phyloP scores from a whole-genome alignment of 495 filamentous ascomycete species.

The Immersiella caudata region DNA sequence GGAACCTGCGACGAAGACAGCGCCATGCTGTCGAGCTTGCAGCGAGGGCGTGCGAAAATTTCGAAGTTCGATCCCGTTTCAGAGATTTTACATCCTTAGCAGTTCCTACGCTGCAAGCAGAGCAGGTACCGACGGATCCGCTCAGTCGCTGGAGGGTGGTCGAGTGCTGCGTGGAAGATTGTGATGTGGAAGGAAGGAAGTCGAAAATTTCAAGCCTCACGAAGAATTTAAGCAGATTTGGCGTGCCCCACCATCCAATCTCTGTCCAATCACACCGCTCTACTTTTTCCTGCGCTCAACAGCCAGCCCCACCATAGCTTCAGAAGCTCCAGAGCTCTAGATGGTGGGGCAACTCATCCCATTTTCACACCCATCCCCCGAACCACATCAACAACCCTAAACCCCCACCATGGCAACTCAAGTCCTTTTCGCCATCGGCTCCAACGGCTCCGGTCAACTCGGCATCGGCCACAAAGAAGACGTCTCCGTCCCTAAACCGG shows the following conservation, averaged over 20 bases:
- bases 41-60: slow-evolving; percentile 6
- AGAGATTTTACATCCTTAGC: slow-evolving; percentile 19
- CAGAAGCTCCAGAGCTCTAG: neutral
- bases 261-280: neutral
- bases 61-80: slow-evolving; percentile 13
- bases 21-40: slow-evolving; percentile 25
- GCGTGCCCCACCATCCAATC: slow-evolving; percentile 16
- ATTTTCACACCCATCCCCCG: neutral
- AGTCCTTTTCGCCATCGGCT: slow-evolving; percentile 79
- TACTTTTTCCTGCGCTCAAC: neutral
- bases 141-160: neutral
- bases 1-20: slow-evolving; percentile 19
- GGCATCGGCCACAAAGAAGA: slow-evolving; percentile 77
- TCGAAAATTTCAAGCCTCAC: slow-evolving; percentile 20
- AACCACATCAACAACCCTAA: neutral
- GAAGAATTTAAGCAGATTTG: slow-evolving; percentile 20
- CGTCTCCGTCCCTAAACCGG: slow-evolving; percentile 65
- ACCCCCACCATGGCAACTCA: slow-evolving; percentile 35
- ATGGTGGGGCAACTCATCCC: slow-evolving; percentile 1
- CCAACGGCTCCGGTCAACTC: slow-evolving; percentile 87
- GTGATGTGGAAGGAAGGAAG: slow-evolving; percentile 17
- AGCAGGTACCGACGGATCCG: neutral
- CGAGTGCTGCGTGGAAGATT: neutral
- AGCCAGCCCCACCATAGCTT: slow-evolving; percentile 13
- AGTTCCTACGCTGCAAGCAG: slow-evolving; percentile 9